These are phyloP conservation scores for Leishmania gerbilli DNA, from an alignment of 208 protist species.

Conservation along the genomic window DNA sequence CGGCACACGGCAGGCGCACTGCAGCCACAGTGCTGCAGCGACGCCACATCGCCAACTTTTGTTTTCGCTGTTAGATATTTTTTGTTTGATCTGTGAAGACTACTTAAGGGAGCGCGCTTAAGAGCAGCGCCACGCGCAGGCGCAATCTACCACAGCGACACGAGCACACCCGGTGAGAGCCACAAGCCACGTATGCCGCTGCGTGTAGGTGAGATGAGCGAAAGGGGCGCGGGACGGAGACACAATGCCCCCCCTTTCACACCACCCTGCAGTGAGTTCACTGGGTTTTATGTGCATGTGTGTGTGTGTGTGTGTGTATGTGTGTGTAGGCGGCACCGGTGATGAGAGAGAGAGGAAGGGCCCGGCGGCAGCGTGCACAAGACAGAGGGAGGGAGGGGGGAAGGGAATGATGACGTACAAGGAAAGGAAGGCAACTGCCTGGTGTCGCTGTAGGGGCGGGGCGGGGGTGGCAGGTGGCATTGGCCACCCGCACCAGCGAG, in stretches of 20 bases:
- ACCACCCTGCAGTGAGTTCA: background rate
- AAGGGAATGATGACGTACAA: background rate
- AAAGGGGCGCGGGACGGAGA: background rate
- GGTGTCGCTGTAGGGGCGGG: background rate
- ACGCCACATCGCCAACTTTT: constrained; percentile 18
- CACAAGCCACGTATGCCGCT: background rate
- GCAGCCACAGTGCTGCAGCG: constrained; percentile 13
- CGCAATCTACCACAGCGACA: background rate
- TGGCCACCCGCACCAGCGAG: background rate
- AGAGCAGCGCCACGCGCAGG: background rate
- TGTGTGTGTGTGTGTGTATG: background rate
- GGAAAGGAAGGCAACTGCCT: background rate
- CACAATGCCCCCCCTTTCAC: background rate
- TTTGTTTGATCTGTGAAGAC: background rate
- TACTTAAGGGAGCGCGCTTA: background rate
- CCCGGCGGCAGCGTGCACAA: background rate
- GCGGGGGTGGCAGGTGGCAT: background rate
- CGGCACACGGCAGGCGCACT: background rate
- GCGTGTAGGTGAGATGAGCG: background rate
- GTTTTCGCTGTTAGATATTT: background rate
- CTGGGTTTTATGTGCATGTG: background rate
- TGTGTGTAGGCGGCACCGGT: background rate
- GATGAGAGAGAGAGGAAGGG: background rate
- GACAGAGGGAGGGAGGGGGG: background rate
- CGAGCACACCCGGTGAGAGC: background rate